Conservation (phyloP, 2,329 filamentous ascomycete genomes). For the Dactylellina sp. region DNA sequence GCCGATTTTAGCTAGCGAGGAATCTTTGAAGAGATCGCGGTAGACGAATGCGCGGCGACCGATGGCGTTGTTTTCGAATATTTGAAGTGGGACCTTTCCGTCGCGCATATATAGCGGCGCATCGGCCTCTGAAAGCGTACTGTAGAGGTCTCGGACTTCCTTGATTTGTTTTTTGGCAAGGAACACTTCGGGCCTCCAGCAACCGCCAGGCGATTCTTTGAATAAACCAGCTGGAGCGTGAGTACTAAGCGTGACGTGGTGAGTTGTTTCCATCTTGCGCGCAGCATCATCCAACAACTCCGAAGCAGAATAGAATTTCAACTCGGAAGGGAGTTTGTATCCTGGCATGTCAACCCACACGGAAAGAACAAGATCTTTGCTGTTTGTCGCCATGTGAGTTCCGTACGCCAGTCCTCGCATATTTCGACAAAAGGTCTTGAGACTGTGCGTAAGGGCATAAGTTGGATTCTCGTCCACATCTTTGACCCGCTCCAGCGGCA, state of each 20-base stretch:
- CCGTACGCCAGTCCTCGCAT: conserved; percentile 52
- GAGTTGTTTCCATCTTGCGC: conserved; percentile 46
- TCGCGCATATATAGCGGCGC: conserved; percentile 47
- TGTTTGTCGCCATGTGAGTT: conserved; percentile 44
- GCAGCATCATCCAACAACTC: conserved; percentile 46
- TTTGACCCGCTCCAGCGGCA: conserved; percentile 43
- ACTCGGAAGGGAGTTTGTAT: conserved; percentile 45
- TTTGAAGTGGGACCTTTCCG: conserved; percentile 39
- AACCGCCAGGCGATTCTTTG: conserved; percentile 47
- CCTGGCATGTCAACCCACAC: conserved; percentile 52
- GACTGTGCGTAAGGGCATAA: conserved; percentile 48
- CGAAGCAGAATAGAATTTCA: conserved; percentile 32
- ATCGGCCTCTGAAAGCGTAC: conserved; percentile 41
- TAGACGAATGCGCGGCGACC: conserved; percentile 49
- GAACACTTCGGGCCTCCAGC: conserved; percentile 47
- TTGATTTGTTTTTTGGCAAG: conserved; percentile 42
- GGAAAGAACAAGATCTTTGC: conserved; percentile 41
- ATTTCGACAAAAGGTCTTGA: conserved; percentile 50
- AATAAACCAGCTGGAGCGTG: conserved; percentile 52
- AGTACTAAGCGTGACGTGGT: conserved; percentile 52
- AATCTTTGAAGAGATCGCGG: conserved; percentile 38
- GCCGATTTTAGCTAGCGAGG: conserved; percentile 36
- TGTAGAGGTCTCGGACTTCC: conserved; percentile 44
- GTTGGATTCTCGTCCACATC: conserved; percentile 46
- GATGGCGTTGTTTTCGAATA: conserved; percentile 35